Base-by-base conservation (phyloP, 2,329 filamentous ascomycete genomes). In the Fusarium goolgardi region DNA sequence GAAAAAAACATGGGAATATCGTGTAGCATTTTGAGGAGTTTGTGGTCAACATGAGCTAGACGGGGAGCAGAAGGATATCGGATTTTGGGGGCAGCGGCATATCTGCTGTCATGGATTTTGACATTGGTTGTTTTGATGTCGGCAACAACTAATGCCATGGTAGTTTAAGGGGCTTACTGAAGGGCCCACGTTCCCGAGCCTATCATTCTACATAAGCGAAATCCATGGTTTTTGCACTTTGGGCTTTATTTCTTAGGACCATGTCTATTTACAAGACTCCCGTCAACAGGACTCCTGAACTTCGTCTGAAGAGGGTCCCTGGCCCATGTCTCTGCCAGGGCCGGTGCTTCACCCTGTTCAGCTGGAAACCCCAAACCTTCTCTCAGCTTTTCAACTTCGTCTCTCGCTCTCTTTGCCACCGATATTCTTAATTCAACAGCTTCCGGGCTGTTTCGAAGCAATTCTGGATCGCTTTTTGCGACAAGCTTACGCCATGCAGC, bases 291-390 rank as follows among this genome's bases (percentile, higher is more conserved):
- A 63, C 85, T 88, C 76, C 79, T 83, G 71, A 84, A 86, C 57
- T 78, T 81, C 55, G 81, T 81, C 44, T 80, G 77, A 34, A 77
- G 77, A 18, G 82, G 83, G 63, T 87, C 85, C 49, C 80, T 80
- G 3, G 86, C 82, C 90, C 93, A 98, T 2, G 94, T 97, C 78
- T 95, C 92, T 0, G 91, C 93, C 29, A 94, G 80, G 11, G 89
- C 91, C 47, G 89, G 86, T 70, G 91, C 90, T 0, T 91, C 89
- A 71, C 97, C 92, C 70, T 96, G 91, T 62, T 97, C 93, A n/a
- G 71, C 70, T 1, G 91, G 86, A 65, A 91, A 88, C 1, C 94
- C 94, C 59, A 91, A 81, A 44, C 85, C 85, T 67, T 87, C 84
- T 65, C 95, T 86, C 23, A 98, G 84, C 73, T 93, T 92, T 52